Evolutionary conservation across 805 yeast species (phyloP).

Genomic region (Saturnispora quitensis): DNA sequence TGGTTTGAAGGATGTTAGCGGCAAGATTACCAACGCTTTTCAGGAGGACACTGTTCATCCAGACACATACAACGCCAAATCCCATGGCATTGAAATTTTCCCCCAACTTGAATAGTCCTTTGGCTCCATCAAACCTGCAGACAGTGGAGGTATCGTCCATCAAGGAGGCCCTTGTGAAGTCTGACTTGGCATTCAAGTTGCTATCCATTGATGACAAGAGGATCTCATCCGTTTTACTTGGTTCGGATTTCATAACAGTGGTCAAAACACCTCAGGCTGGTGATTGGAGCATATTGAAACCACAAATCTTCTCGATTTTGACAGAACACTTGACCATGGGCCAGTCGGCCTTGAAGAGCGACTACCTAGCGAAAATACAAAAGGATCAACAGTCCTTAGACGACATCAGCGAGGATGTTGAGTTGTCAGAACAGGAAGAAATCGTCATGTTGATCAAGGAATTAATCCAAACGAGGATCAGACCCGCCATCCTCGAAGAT

Average conservation of each 20-base stretch:
- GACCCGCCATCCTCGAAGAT: constrained; percentile 97
- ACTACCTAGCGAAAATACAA: constrained; percentile 32
- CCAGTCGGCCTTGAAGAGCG: constrained; percentile 40
- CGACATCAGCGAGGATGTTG: constrained; percentile 45
- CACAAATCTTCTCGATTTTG: constrained; percentile 52
- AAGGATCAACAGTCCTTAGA: constrained; percentile 26
- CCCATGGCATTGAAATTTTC: constrained; percentile 78
- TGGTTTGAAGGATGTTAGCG: not conserved
- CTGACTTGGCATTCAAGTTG: constrained; percentile 70
- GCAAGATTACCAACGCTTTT: not conserved
- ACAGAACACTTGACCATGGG: constrained; percentile 51
- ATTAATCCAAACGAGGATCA: constrained; percentile 83
- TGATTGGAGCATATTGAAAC: constrained; percentile 54
- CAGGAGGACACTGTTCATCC: constrained; percentile 45
- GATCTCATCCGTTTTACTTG: constrained; percentile 66
- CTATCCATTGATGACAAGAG: constrained; percentile 61
- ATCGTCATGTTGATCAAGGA: constrained; percentile 85
- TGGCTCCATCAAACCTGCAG: constrained; percentile 43
- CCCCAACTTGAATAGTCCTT: constrained; percentile 55
- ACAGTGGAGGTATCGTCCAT: constrained; percentile 70
- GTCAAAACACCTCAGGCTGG: constrained; percentile 48
- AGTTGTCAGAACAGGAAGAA: constrained; percentile 40
- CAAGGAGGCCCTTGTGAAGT: constrained; percentile 55
- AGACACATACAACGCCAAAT: constrained; percentile 80
- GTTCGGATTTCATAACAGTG: constrained; percentile 74